phyloP scores from a whole-genome alignment of 2,329 filamentous ascomycete species.

The Botryotinia globosa region DNA sequence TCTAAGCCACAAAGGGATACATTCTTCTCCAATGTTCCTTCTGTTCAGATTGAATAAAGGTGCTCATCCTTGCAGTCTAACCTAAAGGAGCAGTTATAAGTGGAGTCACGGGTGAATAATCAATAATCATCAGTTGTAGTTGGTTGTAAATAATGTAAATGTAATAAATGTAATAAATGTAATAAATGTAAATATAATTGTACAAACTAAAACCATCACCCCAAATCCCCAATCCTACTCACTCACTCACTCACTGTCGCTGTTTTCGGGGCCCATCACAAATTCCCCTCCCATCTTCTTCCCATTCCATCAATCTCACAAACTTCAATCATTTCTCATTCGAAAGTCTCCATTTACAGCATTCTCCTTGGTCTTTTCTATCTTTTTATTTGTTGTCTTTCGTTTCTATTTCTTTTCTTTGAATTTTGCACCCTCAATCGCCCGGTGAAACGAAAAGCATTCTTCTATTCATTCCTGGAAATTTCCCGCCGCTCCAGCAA shows the following conservation, averaged over 20 bases:
- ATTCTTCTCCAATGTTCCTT: neutral
- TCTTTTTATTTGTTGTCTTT: conserved; percentile 3
- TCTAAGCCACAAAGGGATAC: neutral
- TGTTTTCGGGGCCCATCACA: neutral
- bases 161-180: neutral
- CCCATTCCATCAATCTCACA: neutral
- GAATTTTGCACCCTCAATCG: neutral
- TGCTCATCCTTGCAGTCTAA: neutral
- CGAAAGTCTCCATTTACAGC: neutral
- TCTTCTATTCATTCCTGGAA: conserved; percentile 21
- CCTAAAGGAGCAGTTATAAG: neutral
- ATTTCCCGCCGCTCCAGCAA: conserved; percentile 15
- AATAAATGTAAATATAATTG: neutral
- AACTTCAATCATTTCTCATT: neutral
- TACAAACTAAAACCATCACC: neutral
- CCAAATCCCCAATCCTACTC: no score
- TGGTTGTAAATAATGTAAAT: neutral
- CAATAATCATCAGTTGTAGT: neutral
- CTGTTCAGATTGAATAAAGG: neutral
- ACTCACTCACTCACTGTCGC: neutral
- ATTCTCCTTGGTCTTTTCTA: conserved; percentile 17
- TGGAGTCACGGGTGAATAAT: neutral
- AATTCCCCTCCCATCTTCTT: neutral
- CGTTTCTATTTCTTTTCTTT: neutral
- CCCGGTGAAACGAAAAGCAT: conserved; percentile 16